phyloP scores from a whole-genome alignment of 2,329 filamentous ascomycete species.

The Westerdykella ornata region DNA sequence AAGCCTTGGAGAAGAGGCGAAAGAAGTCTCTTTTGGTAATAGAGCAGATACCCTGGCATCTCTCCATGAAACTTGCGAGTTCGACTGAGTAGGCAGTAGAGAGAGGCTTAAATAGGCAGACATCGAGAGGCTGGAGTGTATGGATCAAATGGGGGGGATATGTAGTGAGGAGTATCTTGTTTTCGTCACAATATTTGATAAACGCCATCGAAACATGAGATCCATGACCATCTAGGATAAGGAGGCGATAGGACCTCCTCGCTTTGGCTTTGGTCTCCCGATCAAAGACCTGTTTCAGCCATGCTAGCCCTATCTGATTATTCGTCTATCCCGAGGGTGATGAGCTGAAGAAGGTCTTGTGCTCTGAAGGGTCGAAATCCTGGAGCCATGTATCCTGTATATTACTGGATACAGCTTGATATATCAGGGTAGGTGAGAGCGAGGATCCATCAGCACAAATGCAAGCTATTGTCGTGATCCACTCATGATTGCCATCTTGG shows the following conservation, averaged over 20 bases:
- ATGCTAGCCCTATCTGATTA: slow-evolving; percentile 6
- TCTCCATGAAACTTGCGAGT: slow-evolving; percentile 1
- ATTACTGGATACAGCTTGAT: slow-evolving; percentile 1
- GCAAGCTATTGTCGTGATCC: no score
- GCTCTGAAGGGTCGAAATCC: slow-evolving; percentile 2
- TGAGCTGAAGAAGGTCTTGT: slow-evolving; percentile 1
- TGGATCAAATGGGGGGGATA: slow-evolving; percentile 2
- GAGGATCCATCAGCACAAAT: slow-evolving; percentile 1
- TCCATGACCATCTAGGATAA: slow-evolving; percentile 14
- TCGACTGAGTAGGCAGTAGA: not conserved
- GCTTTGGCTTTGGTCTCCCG: slow-evolving; percentile 4
- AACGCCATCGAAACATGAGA: slow-evolving; percentile 9
- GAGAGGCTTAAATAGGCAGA: slow-evolving; percentile 2
- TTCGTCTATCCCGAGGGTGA: slow-evolving; percentile 12
- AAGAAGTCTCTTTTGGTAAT: not conserved
- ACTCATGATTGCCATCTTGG: slow-evolving; percentile 2
- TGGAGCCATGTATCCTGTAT: slow-evolving; percentile 8
- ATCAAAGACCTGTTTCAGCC: slow-evolving; percentile 7
- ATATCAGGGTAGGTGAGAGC: slow-evolving; percentile 9
- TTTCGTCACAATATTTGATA: slow-evolving; percentile 10
- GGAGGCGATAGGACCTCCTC: slow-evolving; percentile 4
- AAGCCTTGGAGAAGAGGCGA: slow-evolving; percentile 4
- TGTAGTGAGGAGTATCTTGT: slow-evolving; percentile 4
- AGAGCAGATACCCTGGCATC: not conserved
- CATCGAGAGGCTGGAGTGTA: slow-evolving; percentile 3